Evolutionary conservation across 179 eudicot species (phyloP).

Genomic region (Silene noctiflora): DNA sequence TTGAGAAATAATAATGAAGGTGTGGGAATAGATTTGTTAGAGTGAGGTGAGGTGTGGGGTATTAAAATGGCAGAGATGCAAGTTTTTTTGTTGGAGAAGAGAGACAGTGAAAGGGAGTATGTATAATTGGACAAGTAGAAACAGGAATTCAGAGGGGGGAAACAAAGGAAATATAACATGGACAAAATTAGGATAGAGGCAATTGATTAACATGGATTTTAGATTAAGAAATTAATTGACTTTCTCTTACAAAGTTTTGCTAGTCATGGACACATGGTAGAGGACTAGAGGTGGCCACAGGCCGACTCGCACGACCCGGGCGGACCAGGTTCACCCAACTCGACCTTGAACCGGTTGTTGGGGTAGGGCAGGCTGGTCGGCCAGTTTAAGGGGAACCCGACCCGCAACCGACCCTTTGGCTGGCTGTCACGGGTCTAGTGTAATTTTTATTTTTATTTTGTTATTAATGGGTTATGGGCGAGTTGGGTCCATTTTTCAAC

Average conservation of each 20-base stretch:
- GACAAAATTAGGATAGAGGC: not conserved
- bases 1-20: not conserved
- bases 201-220: not conserved
- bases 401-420: too few species aligned
- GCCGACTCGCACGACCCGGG: too few species aligned
- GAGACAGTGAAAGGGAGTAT: conserved; percentile 21
- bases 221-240: not conserved
- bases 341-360: too few species aligned
- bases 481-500: too few species aligned
- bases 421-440: too few species aligned
- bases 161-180: not conserved
- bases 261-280: too few species aligned
- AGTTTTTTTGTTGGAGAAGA: conserved; percentile 18
- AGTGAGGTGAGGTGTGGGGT: conserved; percentile 21
- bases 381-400: too few species aligned
- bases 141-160: not conserved
- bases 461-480: too few species aligned
- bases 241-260: not conserved
- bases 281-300: too few species aligned
- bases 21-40: conserved; percentile 21
- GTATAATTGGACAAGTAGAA: conserved; percentile 23
- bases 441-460: too few species aligned
- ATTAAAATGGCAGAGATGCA: conserved; percentile 27
- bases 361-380: too few species aligned
- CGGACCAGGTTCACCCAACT: too few species aligned